Evolutionary conservation across 768 basidiomycete species (phyloP).

Genomic region (Boletellus emodensis): DNA sequence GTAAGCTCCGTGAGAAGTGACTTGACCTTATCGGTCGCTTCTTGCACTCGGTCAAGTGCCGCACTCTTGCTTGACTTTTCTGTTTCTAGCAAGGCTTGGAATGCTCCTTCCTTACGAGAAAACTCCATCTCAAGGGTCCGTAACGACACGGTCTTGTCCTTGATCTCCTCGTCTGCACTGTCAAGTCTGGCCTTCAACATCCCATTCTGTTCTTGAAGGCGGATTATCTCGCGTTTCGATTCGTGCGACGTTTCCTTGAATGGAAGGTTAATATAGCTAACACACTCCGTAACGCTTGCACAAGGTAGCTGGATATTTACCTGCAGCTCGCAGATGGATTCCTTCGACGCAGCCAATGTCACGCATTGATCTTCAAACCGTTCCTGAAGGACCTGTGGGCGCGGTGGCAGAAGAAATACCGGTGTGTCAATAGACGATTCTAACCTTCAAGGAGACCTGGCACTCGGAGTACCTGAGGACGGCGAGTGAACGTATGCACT

Average conservation of each 20-base stretch:
- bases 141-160: conserved; percentile 10
- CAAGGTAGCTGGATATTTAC: conserved; percentile 19
- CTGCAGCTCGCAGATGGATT: conserved; percentile 51
- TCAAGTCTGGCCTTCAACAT: conserved; percentile 15
- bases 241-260: conserved; percentile 16
- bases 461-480: conserved; percentile 17
- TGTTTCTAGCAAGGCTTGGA: conserved; percentile 19
- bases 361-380: conserved; percentile 56
- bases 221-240: conserved; percentile 13
- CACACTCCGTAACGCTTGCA: not conserved
- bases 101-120: conserved; percentile 26
- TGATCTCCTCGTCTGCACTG: conserved; percentile 3
- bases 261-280: not conserved
- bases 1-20: conserved; percentile 21
- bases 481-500: not conserved
- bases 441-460: conserved; percentile 24
- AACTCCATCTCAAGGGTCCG: conserved; percentile 19
- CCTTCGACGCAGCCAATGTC: conserved; percentile 51
- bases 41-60: conserved; percentile 14
- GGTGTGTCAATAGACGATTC: not conserved
- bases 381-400: conserved; percentile 47
- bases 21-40: conserved; percentile 18
- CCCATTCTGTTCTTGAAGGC: conserved; percentile 22
- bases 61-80: conserved; percentile 23
- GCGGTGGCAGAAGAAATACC: not conserved